These are phyloP conservation scores for Allium fistulosum DNA, from an alignment of 106 monocot species.

Conservation along the genomic window DNA sequence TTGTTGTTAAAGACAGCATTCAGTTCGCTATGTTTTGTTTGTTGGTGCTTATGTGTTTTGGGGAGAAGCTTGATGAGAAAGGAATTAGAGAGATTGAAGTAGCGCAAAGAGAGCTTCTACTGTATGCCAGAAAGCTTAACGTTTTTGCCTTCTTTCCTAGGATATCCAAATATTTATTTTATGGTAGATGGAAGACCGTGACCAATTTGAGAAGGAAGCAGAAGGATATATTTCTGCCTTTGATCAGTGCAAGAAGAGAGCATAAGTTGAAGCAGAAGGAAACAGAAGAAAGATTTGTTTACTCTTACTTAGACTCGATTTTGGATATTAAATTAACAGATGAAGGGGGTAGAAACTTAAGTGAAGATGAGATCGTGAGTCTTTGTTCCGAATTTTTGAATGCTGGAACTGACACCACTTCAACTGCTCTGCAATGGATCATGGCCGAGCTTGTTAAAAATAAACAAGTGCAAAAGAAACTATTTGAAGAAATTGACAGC, in stretches of 20 bases:
- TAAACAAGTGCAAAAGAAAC: constrained; percentile 14
- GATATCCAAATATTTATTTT: background rate
- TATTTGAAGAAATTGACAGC: constrained; percentile 18
- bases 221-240: background rate
- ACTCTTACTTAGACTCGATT: constrained; percentile 30
- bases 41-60: constrained; percentile 7
- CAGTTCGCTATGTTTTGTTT: constrained; percentile 10
- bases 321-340: constrained; percentile 23
- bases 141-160: background rate
- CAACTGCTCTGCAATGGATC: constrained; percentile 38
- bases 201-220: background rate
- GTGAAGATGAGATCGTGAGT: constrained; percentile 24
- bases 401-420: constrained; percentile 36
- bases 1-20: background rate
- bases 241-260: constrained; percentile 5
- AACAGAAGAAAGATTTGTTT: constrained; percentile 5
- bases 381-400: constrained; percentile 41
- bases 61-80: constrained; percentile 4
- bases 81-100: background rate
- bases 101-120: background rate
- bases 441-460: constrained; percentile 36
- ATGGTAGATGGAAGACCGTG: background rate
- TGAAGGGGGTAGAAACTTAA: constrained; percentile 16
- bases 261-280: background rate
- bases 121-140: background rate